phyloP scores from a whole-genome alignment of 192 early-diverging fungal species.

The Thamnidium elegans region DNA sequence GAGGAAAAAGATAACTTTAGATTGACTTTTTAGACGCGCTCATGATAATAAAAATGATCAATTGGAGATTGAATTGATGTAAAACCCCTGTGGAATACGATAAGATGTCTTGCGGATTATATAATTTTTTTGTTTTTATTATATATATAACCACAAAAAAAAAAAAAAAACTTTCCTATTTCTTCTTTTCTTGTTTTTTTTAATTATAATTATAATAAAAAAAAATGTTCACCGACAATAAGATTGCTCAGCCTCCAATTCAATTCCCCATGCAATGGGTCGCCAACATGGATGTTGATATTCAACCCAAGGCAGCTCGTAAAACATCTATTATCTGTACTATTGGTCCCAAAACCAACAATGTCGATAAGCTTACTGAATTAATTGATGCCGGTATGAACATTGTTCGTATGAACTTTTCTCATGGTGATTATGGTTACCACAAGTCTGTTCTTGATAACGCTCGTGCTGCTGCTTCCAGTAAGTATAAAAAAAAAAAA shows the following conservation, averaged over 20 bases:
- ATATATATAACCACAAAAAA: too few relatives aligned
- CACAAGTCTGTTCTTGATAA: constrained; percentile 73
- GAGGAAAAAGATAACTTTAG: too few relatives aligned
- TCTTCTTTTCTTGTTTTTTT: neutral
- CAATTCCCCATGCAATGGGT: constrained; percentile 63
- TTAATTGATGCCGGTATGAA: constrained; percentile 79
- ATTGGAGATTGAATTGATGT: too few relatives aligned
- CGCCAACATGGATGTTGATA: constrained; percentile 59
- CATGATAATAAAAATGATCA: too few relatives aligned
- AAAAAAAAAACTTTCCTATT: neutral
- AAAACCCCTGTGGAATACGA: too few relatives aligned
- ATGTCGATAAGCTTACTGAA: constrained; percentile 62
- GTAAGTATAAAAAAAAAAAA: constrained; percentile 19
- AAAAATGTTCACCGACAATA: constrained; percentile 4
- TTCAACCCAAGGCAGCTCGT: constrained; percentile 54
- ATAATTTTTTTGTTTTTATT: too few relatives aligned
- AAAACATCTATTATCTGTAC: constrained; percentile 86
- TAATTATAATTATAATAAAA: neutral
- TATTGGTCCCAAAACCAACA: constrained; percentile 76
- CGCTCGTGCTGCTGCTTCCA: constrained; percentile 47
- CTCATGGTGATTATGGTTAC: constrained; percentile 68
- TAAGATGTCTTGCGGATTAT: too few relatives aligned
- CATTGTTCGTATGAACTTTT: constrained; percentile 79
- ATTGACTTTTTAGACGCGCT: too few relatives aligned
- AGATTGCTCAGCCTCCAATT: neutral